Base-by-base conservation (phyloP, 2,329 filamentous ascomycete species). In the Cladosporium sphaerospermum region DNA sequence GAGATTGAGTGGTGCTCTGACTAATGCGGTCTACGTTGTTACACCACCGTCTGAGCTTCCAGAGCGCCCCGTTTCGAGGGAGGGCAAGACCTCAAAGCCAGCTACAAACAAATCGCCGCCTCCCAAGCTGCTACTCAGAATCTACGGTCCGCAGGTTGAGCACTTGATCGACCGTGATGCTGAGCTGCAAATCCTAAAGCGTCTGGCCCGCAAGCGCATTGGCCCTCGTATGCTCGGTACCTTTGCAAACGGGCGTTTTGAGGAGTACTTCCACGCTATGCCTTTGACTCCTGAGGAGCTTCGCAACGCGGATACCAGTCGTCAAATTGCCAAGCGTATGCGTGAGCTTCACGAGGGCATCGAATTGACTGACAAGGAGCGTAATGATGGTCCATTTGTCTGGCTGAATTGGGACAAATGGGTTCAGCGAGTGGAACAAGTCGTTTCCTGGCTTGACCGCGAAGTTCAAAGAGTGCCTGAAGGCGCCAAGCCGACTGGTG, bases 241-340 rank as follows among this genome's bases (percentile, higher is more conserved):
- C 0, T 99, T 99, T 69, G 82, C 79, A 51, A 99, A 99, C 65
- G 93, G 93, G 9, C 87, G 93, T 4, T 99, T 99, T 60, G 93
- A 99, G 71, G 86, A 99, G 68, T 97, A 85, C 67, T 88, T 96
- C 67, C 83, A 96, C 65, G 90, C 93, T 1, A 82, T 82, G 36
- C 85, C 93, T 0, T 78, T 99, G 40, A 92, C 85, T 0, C 78
- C 86, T 0, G 76, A 80, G 23, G 88, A 95, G 59, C 72, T 99
- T 43, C 85, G 89, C 36, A 82, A 88, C 32, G 81, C 88, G 0
- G 88, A 89, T 46, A 96, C 89, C 0, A 95, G 88, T 33, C 87
- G 82, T 64, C 88, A 96, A 66, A 99, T 99, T 65, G 92, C 93
- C 10, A 97, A 97, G 76, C 88, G 93, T 47, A 96, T 99, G 89